Conservation (phyloP, 2,329 filamentous ascomycete species). For the Grosmannia serpens region DNA sequence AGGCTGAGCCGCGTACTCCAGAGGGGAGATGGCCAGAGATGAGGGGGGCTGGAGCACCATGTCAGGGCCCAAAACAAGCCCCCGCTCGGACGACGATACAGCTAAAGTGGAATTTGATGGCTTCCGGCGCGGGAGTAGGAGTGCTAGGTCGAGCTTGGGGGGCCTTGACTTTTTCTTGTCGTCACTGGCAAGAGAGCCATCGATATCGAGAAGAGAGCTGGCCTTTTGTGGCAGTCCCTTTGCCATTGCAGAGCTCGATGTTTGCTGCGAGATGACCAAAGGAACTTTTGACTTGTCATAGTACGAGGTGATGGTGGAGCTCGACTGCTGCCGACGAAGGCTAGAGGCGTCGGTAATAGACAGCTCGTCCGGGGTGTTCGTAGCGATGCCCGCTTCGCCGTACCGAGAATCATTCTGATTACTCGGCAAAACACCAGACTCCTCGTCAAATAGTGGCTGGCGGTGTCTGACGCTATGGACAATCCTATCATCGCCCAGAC, state of each 20-base stretch:
- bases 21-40: constrained; percentile 24
- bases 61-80: constrained; percentile 24
- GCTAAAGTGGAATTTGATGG: constrained; percentile 18
- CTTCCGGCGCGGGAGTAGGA: constrained; percentile 25
- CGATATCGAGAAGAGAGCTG: constrained; percentile 29
- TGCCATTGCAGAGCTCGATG: constrained; percentile 46
- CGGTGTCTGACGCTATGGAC: constrained; percentile 12
- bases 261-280: constrained; percentile 47
- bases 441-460: constrained; percentile 29
- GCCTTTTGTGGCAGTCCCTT: constrained; percentile 40
- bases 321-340: constrained; percentile 37
- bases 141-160: constrained; percentile 35
- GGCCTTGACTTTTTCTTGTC: constrained; percentile 32
- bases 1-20: constrained; percentile 15
- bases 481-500: constrained; percentile 16
- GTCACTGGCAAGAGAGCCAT: constrained; percentile 20
- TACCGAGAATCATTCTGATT: constrained; percentile 7
- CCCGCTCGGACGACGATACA: constrained; percentile 5
- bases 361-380: constrained; percentile 10
- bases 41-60: constrained; percentile 31
- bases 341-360: constrained; percentile 30
- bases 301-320: constrained; percentile 43
- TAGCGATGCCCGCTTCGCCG: constrained; percentile 8
- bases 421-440: constrained; percentile 34
- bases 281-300: constrained; percentile 46